Base-by-base conservation (phyloP, 148 eudicot genomes). In the Hydrangea macrophylla region DNA sequence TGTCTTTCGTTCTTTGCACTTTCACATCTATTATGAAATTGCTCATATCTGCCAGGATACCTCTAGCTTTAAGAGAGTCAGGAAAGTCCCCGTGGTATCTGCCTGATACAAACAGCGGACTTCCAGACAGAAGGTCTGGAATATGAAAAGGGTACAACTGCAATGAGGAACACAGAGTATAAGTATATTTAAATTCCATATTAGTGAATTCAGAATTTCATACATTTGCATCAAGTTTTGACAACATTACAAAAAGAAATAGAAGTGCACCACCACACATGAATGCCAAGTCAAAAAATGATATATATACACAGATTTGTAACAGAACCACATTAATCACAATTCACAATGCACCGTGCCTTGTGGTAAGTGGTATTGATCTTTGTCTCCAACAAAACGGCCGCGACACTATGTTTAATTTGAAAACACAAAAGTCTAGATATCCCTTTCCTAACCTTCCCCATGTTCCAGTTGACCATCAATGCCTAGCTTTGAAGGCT, bases 81-180 rank as follows among this genome's bases (percentile, higher is more conserved):
- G 96, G 96, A 62, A 88, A 75, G 31, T 65, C 73, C 53, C 96
- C 88, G 6, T 30, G 35, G 79, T 64, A 88, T 80, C 97, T 85
- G 68, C 98, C 97, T 51, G 90, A 82, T 60, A 90, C 67, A 65
- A 85, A 70, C 70, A 93, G 62, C 54, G 98, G 98, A 53, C 80
- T 68, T 79, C 68, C 80, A 58, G 74, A 62, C 22, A 81, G 75
- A 55, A 93, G 86, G 80, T 93, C 98, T 45, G 85, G 89, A 75
- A 85, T 74, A 42, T 62, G 70, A 60, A 63, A 53, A 35, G 96
- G 92, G 73, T 80, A 82, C 62, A 93, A 56, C 98, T 93, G 86
- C 88, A 85, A 20, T 56, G 26, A 74, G 55, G 32, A 69, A 67
- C 35, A 51, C 7, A 27, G 24, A 25, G 53, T 51, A 39, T 20